Percentiles rank a stretch among this genome's conserved stretches.
These are phyloP conservation scores for Ascochyta koolunga DNA, from an alignment of 2,329 filamentous ascomycete genomes.

Conservation along the genomic window DNA sequence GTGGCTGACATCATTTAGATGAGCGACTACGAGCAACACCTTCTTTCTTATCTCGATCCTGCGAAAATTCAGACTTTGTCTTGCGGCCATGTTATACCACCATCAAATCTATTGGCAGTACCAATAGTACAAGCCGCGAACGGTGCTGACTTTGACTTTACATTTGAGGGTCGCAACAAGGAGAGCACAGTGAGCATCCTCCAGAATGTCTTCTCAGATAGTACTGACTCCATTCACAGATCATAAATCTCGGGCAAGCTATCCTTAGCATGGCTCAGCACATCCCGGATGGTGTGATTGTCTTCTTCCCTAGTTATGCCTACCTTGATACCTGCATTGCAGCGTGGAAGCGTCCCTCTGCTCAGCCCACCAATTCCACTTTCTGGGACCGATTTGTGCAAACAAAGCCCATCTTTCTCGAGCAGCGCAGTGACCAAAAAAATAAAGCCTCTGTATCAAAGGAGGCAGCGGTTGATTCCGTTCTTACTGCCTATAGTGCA, in stretches of 20 bases:
- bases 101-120: constrained; percentile 79
- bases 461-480: constrained; percentile 65
- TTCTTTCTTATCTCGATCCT: constrained; percentile 76
- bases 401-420: constrained; percentile 61
- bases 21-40: constrained; percentile 82
- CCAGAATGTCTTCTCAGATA: background rate
- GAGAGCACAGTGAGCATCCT: constrained; percentile 60
- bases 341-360: constrained; percentile 48
- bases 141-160: constrained; percentile 77
- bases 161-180: constrained; percentile 77
- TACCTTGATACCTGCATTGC: constrained; percentile 76
- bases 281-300: constrained; percentile 87
- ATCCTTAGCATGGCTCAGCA: constrained; percentile 73
- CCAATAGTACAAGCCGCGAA: constrained; percentile 63
- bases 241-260: constrained; percentile 74
- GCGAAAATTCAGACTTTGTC: constrained; percentile 78
- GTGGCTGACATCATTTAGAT: constrained; percentile 57
- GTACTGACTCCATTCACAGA: constrained; percentile 42
- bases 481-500: constrained; percentile 74
- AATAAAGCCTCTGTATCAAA: constrained; percentile 61
- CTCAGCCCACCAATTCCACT: constrained; percentile 4
- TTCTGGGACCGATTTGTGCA: constrained; percentile 63
- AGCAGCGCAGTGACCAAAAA: constrained; percentile 39
- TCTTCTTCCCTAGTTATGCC: constrained; percentile 94
- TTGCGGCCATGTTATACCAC: constrained; percentile 92